phyloP scores from a whole-genome alignment of 2,329 filamentous ascomycete genomes.

The Raffaelea deltoideospora region DNA sequence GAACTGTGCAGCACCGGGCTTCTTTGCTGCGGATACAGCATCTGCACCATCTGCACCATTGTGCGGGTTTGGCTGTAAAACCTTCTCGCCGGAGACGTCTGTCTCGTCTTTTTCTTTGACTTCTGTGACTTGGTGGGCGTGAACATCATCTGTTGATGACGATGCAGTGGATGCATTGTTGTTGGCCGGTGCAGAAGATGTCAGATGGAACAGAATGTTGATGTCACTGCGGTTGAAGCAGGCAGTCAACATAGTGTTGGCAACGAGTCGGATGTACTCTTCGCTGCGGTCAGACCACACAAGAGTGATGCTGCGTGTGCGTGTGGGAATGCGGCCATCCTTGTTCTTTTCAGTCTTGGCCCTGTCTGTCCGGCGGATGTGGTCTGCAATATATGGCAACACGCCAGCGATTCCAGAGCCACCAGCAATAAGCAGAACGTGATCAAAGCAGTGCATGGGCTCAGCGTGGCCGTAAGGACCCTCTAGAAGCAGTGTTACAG shows the following conservation, averaged over 20 bases:
- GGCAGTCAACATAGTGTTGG: not conserved
- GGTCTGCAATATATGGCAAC: conserved; percentile 3
- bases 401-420: conserved; percentile 8
- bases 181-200: not conserved
- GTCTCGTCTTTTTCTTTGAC: not conserved
- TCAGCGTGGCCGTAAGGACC: conserved; percentile 10
- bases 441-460: conserved; percentile 7
- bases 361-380: no score
- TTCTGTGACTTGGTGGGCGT: not conserved
- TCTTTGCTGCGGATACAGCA: no score
- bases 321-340: not conserved
- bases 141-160: not conserved
- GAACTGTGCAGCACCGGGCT: no score
- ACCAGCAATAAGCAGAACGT: conserved; percentile 9
- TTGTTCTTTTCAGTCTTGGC: no score
- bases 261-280: not conserved
- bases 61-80: not conserved
- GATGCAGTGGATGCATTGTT: not conserved
- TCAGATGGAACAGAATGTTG: not conserved
- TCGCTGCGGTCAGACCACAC: conserved; percentile 4
- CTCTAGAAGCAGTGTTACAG: conserved; percentile 7
- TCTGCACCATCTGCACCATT: no score
- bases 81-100: not conserved
- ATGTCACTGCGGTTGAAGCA: conserved; percentile 2
- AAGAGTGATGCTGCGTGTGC: conserved; percentile 1